Evolutionary conservation across 2,329 filamentous ascomycete species (phyloP), one percentile per base, ranked within the genome.

Genomic region (Diaporthe destruens): DNA sequence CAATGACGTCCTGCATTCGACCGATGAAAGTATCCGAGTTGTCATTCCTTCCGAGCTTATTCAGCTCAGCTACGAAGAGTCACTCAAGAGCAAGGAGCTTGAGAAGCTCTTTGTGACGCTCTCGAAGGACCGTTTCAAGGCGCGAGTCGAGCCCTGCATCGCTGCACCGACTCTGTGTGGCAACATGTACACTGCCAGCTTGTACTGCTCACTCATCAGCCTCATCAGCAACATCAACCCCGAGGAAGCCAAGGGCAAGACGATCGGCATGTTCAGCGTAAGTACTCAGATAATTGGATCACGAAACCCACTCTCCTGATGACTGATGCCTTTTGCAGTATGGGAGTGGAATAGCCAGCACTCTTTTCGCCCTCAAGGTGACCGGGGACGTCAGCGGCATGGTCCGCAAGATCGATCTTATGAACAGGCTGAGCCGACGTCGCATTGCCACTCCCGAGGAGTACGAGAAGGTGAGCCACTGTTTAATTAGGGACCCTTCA

Each of bases 21-120:
- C 93, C 65, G 87, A 90, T 74, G 86, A 88, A 81, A 83, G 91
- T 57, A 86, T 87, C 70, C 96, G 96, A 79, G 89, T 89, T 73
- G 92, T 94, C 75, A 92, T 96, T 42, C 89, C 93, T 67, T 87
- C 91, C 51, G 93, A 95, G 82, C 84, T 96, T 74, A 90, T 91
- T 75, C 92, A 94, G 79, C 87, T 96, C 83, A 91, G 93, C 80
- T 95, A 95, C 83, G 86, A 92, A 79, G 90, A 92, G 84, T 96
- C 94, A 2, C 84, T 96, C 77, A 90, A 89, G 74, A 93, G 96
- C 87, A 95, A 94, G 87, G 88, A 87, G 65, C 88, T 96, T 51
- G 94, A 96, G 87, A 96, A 96, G 89, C 92, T 92, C 75, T 96
- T 96, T 82, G 93, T 96, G 92, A 87, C 81, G 72, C 87, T 96